Evolutionary conservation across 1,284 basidiomycete species (phyloP).

Genomic region (Schizophyllum commune): DNA sequence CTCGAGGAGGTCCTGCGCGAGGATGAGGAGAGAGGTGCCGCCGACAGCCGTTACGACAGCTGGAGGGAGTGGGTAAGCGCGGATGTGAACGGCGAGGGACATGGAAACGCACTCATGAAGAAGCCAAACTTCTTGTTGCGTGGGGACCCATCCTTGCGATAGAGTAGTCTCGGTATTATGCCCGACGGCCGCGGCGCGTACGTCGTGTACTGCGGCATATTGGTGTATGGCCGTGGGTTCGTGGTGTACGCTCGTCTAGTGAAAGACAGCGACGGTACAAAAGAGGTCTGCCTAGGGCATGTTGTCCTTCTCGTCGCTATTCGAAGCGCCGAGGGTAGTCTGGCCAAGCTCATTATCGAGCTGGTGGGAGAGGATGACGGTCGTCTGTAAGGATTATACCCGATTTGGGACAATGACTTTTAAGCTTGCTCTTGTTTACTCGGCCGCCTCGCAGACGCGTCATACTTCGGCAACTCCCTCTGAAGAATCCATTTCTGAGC

Average conservation of each 20-base stretch:
- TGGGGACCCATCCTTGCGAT: neutral
- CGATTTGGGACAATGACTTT: too few species aligned
- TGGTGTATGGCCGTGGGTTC: neutral
- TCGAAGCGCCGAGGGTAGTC: too few species aligned
- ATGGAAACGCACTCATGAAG: neutral
- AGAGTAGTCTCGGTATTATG: neutral
- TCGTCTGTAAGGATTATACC: too few species aligned
- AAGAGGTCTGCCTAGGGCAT: neutral
- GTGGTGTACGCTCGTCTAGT: neutral
- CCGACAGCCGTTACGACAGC: neutral
- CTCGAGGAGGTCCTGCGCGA: neutral
- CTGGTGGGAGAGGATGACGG: too few species aligned
- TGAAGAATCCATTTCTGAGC: too few species aligned
- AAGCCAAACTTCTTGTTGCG: neutral
- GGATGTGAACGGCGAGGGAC: neutral
- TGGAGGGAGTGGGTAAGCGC: neutral
- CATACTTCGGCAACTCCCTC: too few species aligned
- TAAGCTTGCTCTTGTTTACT: too few species aligned
- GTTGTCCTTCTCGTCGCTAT: too few species aligned
- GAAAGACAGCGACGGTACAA: neutral
- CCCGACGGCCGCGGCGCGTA: neutral
- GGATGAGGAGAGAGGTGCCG: neutral
- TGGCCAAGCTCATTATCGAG: too few species aligned
- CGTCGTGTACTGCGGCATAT: neutral
- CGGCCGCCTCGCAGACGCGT: too few species aligned